phyloP scores from a whole-genome alignment of 768 basidiomycete genomes.

The Sarcodon aspratus region DNA sequence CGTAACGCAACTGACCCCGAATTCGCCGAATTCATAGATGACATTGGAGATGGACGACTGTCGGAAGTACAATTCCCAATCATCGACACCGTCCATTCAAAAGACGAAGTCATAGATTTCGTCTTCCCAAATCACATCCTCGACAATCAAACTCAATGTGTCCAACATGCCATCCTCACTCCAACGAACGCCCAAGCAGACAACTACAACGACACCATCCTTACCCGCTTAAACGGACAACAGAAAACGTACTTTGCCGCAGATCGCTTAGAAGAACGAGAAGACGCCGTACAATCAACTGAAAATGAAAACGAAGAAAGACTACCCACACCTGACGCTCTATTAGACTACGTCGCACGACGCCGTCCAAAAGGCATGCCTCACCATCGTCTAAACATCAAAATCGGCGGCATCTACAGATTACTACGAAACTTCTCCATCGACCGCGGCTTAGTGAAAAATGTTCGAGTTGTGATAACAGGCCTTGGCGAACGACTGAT shows the following conservation, averaged over 20 bases:
- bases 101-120: constrained; percentile 14
- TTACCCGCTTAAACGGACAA: constrained; percentile 14
- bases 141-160: constrained; percentile 12
- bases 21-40: constrained; percentile 25
- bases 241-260: constrained; percentile 13
- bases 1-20: constrained; percentile 23
- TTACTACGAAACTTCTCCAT: constrained; percentile 26
- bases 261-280: constrained; percentile 13
- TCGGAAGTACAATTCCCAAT: no score
- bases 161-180: constrained; percentile 22
- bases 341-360: constrained; percentile 13
- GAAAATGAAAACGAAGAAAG: neutral
- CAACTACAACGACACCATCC: constrained; percentile 20
- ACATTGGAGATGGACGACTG: constrained; percentile 27
- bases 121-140: constrained; percentile 17
- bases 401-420: constrained; percentile 20
- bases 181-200: constrained; percentile 26
- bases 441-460: constrained; percentile 27
- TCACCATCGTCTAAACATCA: constrained; percentile 16
- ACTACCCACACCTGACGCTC: constrained; percentile 6
- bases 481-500: constrained; percentile 14
- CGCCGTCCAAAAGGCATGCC: constrained; percentile 13
- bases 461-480: constrained; percentile 22
- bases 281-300: constrained; percentile 3
- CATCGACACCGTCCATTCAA: no score